Conservation (phyloP, 495 filamentous ascomycete species). For the Penicillium taxi region DNA sequence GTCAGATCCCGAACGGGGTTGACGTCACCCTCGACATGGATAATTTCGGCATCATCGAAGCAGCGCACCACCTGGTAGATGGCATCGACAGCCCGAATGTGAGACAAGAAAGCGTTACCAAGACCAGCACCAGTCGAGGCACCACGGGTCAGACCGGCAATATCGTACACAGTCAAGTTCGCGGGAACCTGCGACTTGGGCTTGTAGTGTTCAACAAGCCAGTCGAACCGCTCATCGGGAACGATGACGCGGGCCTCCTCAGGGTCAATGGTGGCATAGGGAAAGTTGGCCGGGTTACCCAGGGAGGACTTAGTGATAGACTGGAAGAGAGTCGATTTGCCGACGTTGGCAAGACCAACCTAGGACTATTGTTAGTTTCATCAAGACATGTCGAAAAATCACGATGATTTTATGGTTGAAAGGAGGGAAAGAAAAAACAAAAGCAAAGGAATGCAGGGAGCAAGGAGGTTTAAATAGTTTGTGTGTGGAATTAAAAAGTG, state of each 20-base stretch:
- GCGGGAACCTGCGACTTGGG: conserved; percentile 93
- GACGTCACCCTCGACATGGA: conserved; percentile 98
- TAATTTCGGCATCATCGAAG: conserved; percentile 99
- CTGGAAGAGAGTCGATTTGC: conserved; percentile 99
- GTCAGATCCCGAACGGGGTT: conserved; percentile 87
- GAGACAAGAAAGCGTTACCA: conserved; percentile 95
- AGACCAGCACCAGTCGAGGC: conserved; percentile 96
- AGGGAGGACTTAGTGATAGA: conserved; percentile 96
- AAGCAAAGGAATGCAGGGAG: conserved; percentile 16
- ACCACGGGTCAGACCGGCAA: conserved; percentile 92
- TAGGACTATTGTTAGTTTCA: conserved; percentile 32
- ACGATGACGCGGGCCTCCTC: conserved; percentile 98
- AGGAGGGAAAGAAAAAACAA: conserved; percentile 6
- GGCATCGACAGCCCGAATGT: conserved; percentile 98
- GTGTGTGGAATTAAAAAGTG: conserved; percentile 30
- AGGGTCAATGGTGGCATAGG: conserved; percentile 97
- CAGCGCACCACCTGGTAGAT: conserved; percentile 99
- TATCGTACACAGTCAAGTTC: conserved; percentile 98
- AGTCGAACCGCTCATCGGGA: conserved; percentile 92
- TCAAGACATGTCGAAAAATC: neutral
- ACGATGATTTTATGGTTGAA: conserved; percentile 10
- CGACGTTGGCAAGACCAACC: conserved; percentile 98
- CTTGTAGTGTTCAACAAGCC: conserved; percentile 91
- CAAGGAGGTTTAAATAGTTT: conserved; percentile 24
- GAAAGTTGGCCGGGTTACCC: conserved; percentile 99